These are phyloP conservation scores for Chaetomium sp. DNA, from an alignment of 2,329 filamentous ascomycete genomes.

Conservation along the genomic window DNA sequence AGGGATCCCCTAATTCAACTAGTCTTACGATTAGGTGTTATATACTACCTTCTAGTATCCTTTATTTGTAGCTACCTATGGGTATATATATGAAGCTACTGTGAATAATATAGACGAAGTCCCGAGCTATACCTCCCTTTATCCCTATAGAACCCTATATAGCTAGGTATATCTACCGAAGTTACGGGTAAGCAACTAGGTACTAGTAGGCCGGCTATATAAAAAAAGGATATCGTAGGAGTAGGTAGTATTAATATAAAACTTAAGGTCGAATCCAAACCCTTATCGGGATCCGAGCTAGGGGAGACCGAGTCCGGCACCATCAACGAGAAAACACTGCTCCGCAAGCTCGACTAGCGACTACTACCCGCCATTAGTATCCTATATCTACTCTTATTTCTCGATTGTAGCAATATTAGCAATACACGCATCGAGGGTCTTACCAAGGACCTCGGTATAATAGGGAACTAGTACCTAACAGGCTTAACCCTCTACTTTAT, in stretches of 20 bases:
- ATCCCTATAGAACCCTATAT: not conserved
- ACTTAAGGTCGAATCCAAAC: conserved; percentile 18
- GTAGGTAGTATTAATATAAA: conserved; percentile 10
- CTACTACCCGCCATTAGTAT: conserved; percentile 58
- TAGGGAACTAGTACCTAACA: conserved; percentile 65
- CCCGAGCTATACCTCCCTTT: not conserved
- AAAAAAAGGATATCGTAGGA: not conserved
- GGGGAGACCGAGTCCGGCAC: conserved; percentile 21
- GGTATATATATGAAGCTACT: too few relatives aligned
- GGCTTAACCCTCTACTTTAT: conserved; percentile 68
- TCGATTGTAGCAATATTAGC: conserved; percentile 62
- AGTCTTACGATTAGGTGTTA: not conserved
- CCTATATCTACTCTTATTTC: conserved; percentile 58
- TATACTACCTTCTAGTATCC: not conserved
- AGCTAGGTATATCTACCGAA: conserved; percentile 12
- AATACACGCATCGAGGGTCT: conserved; percentile 62
- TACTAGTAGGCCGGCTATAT: not conserved
- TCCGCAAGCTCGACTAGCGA: conserved; percentile 58
- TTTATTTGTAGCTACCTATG: not conserved
- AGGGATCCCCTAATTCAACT: too few relatives aligned
- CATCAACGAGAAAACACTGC: conserved; percentile 58
- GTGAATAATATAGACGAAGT: not conserved
- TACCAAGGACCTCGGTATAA: conserved; percentile 54
- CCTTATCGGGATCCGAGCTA: conserved; percentile 26
- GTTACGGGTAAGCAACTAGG: not conserved